Evolutionary conservation across 257 asterid species (phyloP).

Genomic region (Forsythia viridissima): DNA sequence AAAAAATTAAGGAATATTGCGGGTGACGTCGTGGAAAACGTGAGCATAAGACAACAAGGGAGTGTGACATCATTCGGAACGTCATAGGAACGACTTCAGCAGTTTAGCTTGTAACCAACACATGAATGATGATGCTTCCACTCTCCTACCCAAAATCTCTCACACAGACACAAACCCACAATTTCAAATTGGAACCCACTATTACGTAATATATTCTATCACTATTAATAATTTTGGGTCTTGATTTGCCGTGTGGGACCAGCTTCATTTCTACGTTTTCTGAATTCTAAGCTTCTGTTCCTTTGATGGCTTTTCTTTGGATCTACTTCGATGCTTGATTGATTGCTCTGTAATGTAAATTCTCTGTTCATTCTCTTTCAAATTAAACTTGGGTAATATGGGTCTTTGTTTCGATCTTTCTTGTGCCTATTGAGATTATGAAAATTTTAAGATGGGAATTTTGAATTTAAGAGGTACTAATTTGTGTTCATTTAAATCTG

Average conservation of each 20-base stretch:
- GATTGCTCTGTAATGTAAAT: conserved; percentile 14
- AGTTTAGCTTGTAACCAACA: no score
- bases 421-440: neutral
- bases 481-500: conserved; percentile 5
- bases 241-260: conserved; percentile 31
- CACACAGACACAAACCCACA: no score
- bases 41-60: neutral
- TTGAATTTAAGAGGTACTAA: neutral
- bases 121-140: no score
- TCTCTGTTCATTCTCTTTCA: neutral
- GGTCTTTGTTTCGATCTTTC: neutral
- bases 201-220: neutral
- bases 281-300: conserved; percentile 23
- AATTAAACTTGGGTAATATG: conserved; percentile 15
- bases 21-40: neutral
- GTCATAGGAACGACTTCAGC: neutral
- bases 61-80: neutral
- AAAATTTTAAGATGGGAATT: conserved; percentile 17
- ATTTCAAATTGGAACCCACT: no score
- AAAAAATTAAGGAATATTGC: no score
- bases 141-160: no score
- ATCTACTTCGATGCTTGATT: conserved; percentile 18
- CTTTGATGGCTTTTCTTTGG: conserved; percentile 19
- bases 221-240: neutral
- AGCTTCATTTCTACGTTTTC: conserved; percentile 16